phyloP scores from a whole-genome alignment of 441 rosid genomes.

The Cnidoscolus chayamansa region DNA sequence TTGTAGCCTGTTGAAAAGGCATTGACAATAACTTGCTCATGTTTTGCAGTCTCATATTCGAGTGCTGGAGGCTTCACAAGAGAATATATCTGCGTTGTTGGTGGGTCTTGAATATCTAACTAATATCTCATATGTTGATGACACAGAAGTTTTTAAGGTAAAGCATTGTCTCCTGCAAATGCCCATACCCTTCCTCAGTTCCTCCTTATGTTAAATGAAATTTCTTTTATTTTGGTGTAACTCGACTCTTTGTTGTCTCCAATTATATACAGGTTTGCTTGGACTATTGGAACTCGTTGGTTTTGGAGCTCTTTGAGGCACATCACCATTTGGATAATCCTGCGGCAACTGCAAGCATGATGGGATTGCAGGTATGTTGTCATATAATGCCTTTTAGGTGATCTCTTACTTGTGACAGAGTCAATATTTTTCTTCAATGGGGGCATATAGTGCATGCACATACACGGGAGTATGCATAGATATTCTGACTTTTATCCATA shows the following conservation, averaged over 20 bases:
- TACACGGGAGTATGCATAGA: too few relatives aligned
- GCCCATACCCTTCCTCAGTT: neutral
- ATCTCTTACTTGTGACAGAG: neutral
- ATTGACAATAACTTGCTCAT: neutral
- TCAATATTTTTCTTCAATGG: too few relatives aligned
- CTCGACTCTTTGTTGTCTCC: conserved; percentile 9
- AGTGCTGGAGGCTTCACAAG: conserved; percentile 77
- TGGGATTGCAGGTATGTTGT: conserved; percentile 73
- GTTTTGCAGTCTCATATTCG: conserved; percentile 78
- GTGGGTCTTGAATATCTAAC: conserved; percentile 91
- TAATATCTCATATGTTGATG: conserved; percentile 92
- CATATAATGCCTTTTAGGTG: conserved; percentile 3
- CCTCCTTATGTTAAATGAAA: neutral
- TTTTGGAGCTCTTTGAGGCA: conserved; percentile 85
- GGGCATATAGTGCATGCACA: too few relatives aligned
- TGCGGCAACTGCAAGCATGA: conserved; percentile 65
- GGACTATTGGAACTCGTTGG: conserved; percentile 97
- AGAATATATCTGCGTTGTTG: conserved; percentile 57
- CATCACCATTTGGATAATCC: conserved; percentile 86
- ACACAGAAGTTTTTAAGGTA: conserved; percentile 99
- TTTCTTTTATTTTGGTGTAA: neutral
- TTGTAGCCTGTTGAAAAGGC: neutral
- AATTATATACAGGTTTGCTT: conserved; percentile 77
- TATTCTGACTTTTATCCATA: too few relatives aligned
- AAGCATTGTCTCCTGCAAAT: neutral